These are phyloP conservation scores for Phytophthora macrochlamydospora DNA, from an alignment of 352 stramenopile genomes.

Conservation along the genomic window DNA sequence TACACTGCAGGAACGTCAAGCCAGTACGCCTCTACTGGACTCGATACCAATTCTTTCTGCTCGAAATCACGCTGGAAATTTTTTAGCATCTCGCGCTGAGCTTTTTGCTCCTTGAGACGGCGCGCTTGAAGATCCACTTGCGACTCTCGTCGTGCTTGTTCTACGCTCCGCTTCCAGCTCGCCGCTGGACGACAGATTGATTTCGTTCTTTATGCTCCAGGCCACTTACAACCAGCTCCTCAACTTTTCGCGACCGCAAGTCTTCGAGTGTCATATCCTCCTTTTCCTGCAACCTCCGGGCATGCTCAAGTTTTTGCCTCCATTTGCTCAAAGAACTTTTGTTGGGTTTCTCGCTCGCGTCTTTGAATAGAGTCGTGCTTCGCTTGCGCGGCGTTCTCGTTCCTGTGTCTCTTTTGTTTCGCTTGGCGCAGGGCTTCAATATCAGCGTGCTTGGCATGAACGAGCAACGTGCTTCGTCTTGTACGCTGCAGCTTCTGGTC, in stretches of 20 bases:
- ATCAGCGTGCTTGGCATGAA: conserved; percentile 31
- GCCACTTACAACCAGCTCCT: conserved; percentile 36
- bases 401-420: conserved; percentile 48
- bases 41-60: conserved; percentile 66
- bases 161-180: conserved; percentile 56
- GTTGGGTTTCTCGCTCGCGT: conserved; percentile 50
- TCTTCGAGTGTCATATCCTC: conserved; percentile 66
- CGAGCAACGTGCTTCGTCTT: conserved; percentile 8
- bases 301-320: conserved; percentile 49
- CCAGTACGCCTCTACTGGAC: conserved; percentile 57
- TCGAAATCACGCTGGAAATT: conserved; percentile 69
- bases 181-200: conserved; percentile 30
- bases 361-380: conserved; percentile 44
- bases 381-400: conserved; percentile 38
- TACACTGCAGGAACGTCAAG: conserved; percentile 50
- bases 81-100: conserved; percentile 63
- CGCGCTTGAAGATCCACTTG: conserved; percentile 57
- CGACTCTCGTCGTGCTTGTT: conserved; percentile 43
- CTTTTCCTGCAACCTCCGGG: conserved; percentile 45
- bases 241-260: conserved; percentile 48
- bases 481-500: conserved; percentile 18
- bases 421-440: conserved; percentile 33
- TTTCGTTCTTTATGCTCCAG: conserved; percentile 45
- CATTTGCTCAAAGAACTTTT: conserved; percentile 67
- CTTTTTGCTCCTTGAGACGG: conserved; percentile 49